Evolutionary conservation across 257 asterid species (phyloP), one percentile per base, ranked within the genome.

Genomic region (Forsythia viridissima): DNA sequence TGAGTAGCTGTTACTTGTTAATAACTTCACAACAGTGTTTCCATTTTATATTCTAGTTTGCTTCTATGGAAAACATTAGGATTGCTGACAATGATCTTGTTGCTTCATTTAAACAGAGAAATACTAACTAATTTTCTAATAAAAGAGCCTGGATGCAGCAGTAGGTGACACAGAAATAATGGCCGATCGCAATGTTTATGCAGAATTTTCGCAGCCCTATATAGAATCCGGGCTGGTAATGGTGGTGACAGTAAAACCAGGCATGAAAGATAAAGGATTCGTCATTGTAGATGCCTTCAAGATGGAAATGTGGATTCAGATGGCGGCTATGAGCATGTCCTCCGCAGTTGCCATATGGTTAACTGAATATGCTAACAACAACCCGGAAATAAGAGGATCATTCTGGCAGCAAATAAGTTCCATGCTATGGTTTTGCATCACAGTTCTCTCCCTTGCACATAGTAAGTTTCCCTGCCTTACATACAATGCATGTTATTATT

Each of bases 131-230:
- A 41, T 30, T 30, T 30, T 30, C 34, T 41, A 41, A 8, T 41
- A 41, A 41, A 34, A 88, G 96, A 90, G 70, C 51, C 77, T 92
- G 80, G 93, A 90, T 81, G 94, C 89, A 70, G 92, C 89, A 3
- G 94, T 89, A 34, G 97, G 94, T 3, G 97, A 89, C 48, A 89
- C 87, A 6, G 88, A 78, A 66, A 90, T 90, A 80, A 76, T 89
- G 85, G 92, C 92, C 0, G 86, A 92, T 16, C 89, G 96, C 0
- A 89, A 74, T 36, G 81, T 48, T 68, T 65, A 67, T 15, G 94
- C 82, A 0, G 89, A 76, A 18, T 92, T 92, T 75, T 73, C 94
- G 34, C 94, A 85, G 74, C 94, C 96, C 4, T 91, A 92, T 76
- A 79, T 89, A 4, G 94, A 88, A 13, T 87, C 90, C 4, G 94